Conservation (phyloP, 345 rosid species). For the Salix caprea region DNA sequence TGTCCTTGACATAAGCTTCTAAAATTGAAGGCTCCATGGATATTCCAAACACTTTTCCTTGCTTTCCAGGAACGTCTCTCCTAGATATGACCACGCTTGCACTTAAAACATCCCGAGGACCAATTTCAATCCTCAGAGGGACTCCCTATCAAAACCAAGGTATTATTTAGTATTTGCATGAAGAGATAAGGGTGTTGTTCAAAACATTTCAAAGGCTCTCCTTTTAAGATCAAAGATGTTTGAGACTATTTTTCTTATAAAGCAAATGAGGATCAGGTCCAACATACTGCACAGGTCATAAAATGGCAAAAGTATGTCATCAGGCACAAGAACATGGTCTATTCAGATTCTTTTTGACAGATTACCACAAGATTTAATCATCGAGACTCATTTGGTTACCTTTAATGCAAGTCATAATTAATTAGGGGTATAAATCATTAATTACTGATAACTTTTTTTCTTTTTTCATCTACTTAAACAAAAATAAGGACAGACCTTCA, state of each 20-base stretch:
- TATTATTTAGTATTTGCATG: neutral
- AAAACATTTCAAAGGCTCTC: neutral
- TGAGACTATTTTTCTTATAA: neutral
- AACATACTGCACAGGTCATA: neutral
- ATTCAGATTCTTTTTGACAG: neutral
- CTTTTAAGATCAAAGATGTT: neutral
- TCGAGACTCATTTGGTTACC: neutral
- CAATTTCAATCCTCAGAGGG: slow-evolving; percentile 87
- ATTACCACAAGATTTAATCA: neutral
- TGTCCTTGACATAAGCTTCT: slow-evolving; percentile 70
- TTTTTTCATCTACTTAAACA: neutral
- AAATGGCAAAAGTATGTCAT: neutral
- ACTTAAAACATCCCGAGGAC: slow-evolving; percentile 88
- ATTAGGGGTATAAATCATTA: neutral
- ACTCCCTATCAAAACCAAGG: slow-evolving; percentile 51
- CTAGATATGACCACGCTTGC: slow-evolving; percentile 77
- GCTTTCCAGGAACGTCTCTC: slow-evolving; percentile 89
- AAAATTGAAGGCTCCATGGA: slow-evolving; percentile 73
- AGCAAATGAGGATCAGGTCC: neutral
- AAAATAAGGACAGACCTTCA: slow-evolving; percentile 56
- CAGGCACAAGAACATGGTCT: neutral
- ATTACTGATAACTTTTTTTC: neutral
- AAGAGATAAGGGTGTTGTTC: neutral
- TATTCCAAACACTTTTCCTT: slow-evolving; percentile 87
- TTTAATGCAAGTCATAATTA: neutral